Evolutionary conservation across 495 filamentous ascomycete genomes (phyloP).

Genomic region (Xanthoparmelia taractica): DNA sequence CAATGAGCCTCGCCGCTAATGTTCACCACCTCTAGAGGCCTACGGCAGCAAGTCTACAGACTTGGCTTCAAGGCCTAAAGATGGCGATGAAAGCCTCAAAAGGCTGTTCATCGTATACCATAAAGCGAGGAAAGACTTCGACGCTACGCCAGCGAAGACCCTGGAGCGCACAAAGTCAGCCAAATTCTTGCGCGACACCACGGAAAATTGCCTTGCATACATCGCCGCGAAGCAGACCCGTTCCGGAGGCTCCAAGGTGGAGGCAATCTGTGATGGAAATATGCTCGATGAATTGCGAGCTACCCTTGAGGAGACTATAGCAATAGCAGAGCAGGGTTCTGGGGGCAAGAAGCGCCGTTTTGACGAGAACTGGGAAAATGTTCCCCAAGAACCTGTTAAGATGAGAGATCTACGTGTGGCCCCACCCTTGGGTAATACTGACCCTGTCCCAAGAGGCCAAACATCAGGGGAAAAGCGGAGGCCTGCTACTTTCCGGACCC

Average conservation of each 20-base stretch:
- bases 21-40: not conserved
- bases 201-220: conserved; percentile 39
- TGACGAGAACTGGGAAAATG: conserved; percentile 23
- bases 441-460: conserved; percentile 6
- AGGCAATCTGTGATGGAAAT: not conserved
- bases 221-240: conserved; percentile 26
- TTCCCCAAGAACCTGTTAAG: not conserved
- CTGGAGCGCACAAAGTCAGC: conserved; percentile 28
- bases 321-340: conserved; percentile 33
- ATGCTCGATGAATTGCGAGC: conserved; percentile 33
- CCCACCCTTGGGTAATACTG: conserved; percentile 16
- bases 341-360: conserved; percentile 42
- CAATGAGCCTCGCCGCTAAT: not conserved
- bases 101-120: conserved; percentile 35
- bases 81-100: conserved; percentile 22
- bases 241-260: not conserved
- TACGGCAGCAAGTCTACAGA: not conserved
- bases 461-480: not conserved
- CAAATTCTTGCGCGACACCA: conserved; percentile 45
- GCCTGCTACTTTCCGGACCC: conserved; percentile 18
- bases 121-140: conserved; percentile 36
- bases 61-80: not conserved
- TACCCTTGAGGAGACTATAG: conserved; percentile 28
- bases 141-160: conserved; percentile 22
- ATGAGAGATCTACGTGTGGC: conserved; percentile 12